Conservation (phyloP, 2,329 filamentous ascomycete species). For the Fusarium sp. region DNA sequence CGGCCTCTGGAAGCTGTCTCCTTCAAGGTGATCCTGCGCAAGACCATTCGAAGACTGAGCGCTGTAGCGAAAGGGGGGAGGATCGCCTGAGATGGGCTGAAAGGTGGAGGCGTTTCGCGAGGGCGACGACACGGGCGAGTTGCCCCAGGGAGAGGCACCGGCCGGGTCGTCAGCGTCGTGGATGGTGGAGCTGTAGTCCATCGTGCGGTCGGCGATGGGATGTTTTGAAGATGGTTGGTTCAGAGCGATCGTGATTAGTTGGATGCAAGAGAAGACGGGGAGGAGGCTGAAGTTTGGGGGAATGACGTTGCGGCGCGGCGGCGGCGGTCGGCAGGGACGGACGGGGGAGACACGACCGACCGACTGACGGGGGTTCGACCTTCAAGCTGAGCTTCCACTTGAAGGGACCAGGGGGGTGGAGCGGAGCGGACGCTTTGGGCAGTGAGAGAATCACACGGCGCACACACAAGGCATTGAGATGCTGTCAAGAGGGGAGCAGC, state of each 20-base stretch:
- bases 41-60: conserved; percentile 58
- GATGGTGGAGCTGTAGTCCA: conserved; percentile 70
- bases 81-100: conserved; percentile 52
- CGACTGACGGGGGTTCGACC: not conserved
- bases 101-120: conserved; percentile 58
- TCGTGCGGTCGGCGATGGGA: conserved; percentile 43
- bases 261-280: conserved; percentile 6
- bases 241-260: conserved; percentile 10
- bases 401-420: conserved; percentile 15
- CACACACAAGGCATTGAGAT: conserved; percentile 13
- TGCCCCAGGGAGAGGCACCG: conserved; percentile 67
- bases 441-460: conserved; percentile 8
- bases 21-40: conserved; percentile 46
- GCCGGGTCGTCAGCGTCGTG: conserved; percentile 64
- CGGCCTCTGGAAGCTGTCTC: conserved; percentile 57
- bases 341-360: conserved; percentile 7
- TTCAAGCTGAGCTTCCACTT: not conserved
- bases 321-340: conserved; percentile 35
- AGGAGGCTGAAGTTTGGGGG: conserved; percentile 14
- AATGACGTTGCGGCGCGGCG: conserved; percentile 39
- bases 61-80: conserved; percentile 57
- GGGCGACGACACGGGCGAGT: conserved; percentile 63
- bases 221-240: conserved; percentile 6
- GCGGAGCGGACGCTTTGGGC: conserved; percentile 15
- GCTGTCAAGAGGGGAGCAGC: not conserved